Evolutionary conservation across 768 basidiomycete genomes (phyloP), one percentile per base, ranked within the genome.

Genomic region (Psilocybe subaeruginosa): DNA sequence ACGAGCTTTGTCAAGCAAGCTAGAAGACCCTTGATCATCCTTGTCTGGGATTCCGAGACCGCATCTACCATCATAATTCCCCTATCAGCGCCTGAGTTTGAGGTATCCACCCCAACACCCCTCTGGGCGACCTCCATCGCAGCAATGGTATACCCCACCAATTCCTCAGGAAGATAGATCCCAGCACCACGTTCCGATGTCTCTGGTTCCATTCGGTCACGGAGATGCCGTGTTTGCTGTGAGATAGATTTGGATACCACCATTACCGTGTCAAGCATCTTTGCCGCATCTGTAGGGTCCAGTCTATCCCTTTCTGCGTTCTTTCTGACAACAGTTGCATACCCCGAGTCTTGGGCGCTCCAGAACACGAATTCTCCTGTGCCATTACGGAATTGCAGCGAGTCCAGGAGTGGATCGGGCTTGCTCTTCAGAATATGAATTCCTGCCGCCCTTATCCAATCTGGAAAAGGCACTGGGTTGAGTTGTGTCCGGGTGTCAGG

Each of bases 311-410:
- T 74, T 48, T 78, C 77, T 29, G 86, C 84, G 27, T 76, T 73
- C 11, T 80, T 77, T 37, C 86, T 82, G 62, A 87, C 74, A 51
- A 82, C 84, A 30, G 77, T 77, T 30, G 81, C 74, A 64, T 92
- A 93, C 6, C 83, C 89, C 7, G 84, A 78, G 70, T 95, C 93
- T 66, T 94, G 91, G 0, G 90, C 91, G 64, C 85, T 84, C 93
- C 93, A 95, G 68, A 94, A 95, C 17, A 89, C 90, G 70, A 95
- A 93, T 68, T 94, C 93, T 30, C 93, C 93, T 0, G 92, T 92
- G 33, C 93, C 91, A 59, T 85, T 92, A 59, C 85, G 80, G 68
- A 88, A 88, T 65, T 93, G 92, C 55, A 93, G 71, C 0, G 86
- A 82, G 56, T 93, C 92, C 59, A 93, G 76, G 19, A 82, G 73